Conservation (phyloP, 73 alveolate species). For the Uronychia setigera region DNA sequence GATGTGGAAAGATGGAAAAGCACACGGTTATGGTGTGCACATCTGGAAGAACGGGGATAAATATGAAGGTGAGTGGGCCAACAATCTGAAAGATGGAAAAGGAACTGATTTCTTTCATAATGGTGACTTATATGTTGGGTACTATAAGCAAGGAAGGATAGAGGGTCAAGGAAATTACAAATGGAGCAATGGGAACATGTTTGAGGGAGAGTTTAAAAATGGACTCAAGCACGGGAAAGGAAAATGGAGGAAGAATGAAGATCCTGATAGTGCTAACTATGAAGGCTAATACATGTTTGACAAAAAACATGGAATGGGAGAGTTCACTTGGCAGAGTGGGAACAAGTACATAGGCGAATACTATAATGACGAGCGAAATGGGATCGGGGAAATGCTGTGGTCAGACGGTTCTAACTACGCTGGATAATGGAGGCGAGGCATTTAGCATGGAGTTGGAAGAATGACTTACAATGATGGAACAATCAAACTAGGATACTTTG, state of each 20-base stretch:
- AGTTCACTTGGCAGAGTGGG: conserved; percentile 23
- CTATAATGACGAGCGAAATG: conserved; percentile 26
- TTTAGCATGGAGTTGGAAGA: conserved; percentile 32
- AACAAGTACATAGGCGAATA: conserved; percentile 33
- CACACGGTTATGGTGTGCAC: conserved; percentile 63
- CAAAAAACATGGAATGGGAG: conserved; percentile 67
- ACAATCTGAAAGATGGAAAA: conserved; percentile 75
- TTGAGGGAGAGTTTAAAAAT: neutral
- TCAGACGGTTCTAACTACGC: conserved; percentile 27
- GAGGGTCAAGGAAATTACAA: conserved; percentile 75
- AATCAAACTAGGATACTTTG: neutral
- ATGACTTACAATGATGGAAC: conserved; percentile 50
- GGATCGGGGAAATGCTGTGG: conserved; percentile 41
- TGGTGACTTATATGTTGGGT: conserved; percentile 75
- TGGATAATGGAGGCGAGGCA: conserved; percentile 30
- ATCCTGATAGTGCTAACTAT: conserved; percentile 18
- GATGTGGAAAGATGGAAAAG: conserved; percentile 62
- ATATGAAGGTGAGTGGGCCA: conserved; percentile 79
- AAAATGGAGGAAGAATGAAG: neutral
- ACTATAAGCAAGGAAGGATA: conserved; percentile 64
- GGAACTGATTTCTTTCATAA: conserved; percentile 70
- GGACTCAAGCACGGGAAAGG: neutral
- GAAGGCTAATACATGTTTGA: conserved; percentile 68
- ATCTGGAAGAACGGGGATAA: conserved; percentile 69
- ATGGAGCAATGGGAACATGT: conserved; percentile 73